phyloP scores from a whole-genome alignment of 176 grass and related monocot species.

The Oryza brachyantha region DNA sequence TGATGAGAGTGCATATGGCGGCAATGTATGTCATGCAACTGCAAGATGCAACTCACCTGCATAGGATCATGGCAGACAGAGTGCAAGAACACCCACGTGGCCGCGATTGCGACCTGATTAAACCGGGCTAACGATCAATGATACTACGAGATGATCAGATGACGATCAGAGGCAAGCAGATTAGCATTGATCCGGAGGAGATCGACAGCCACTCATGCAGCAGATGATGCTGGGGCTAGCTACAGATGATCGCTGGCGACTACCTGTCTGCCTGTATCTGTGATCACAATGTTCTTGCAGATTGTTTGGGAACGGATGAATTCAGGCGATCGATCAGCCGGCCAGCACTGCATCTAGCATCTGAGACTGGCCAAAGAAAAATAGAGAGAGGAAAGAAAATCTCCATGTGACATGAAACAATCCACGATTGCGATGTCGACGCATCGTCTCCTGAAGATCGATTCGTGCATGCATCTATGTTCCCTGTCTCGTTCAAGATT shows the following conservation, averaged over 20 bases:
- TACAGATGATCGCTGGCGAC: background rate
- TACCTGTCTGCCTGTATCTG: background rate
- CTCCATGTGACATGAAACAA: conserved; percentile 13
- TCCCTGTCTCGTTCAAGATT: background rate
- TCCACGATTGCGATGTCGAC: background rate
- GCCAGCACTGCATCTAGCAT: too few relatives aligned
- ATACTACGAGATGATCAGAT: too few relatives aligned
- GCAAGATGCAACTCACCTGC: background rate
- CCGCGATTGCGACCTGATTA: conserved; percentile 20
- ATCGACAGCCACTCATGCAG: conserved; percentile 3
- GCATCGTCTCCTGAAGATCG: background rate
- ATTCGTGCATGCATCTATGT: background rate
- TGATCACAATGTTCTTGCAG: background rate
- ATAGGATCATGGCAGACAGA: conserved; percentile 39
- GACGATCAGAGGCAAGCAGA: background rate
- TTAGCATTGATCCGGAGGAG: conserved; percentile 2
- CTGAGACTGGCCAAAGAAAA: too few relatives aligned
- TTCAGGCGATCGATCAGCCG: background rate
- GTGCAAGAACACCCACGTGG: conserved; percentile 24
- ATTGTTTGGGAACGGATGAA: background rate
- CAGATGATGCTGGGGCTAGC: background rate
- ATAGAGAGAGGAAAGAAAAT: too few relatives aligned
- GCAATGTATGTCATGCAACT: background rate
- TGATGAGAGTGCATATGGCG: background rate
- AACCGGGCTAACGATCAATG: background rate